Conservation (phyloP, 148 eudicot genomes). For the Chenopodium berlandieri region DNA sequence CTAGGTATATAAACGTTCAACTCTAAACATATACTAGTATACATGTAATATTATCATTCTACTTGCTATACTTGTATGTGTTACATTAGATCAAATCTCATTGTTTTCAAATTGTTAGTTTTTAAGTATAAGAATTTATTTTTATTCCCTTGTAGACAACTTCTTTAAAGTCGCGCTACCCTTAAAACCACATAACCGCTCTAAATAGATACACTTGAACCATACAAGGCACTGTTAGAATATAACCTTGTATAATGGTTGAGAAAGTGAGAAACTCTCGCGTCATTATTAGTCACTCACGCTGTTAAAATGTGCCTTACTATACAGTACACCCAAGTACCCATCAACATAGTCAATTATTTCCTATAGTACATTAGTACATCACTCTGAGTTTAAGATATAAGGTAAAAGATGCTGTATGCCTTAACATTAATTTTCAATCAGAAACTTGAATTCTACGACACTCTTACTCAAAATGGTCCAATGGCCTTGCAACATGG, state of each 20-base stretch:
- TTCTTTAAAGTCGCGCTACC: not conserved
- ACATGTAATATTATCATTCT: not conserved
- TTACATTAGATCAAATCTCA: not conserved
- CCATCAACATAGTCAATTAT: not conserved
- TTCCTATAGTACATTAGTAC: not conserved
- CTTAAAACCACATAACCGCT: too few species aligned
- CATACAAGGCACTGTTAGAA: not conserved
- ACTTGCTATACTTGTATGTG: not conserved
- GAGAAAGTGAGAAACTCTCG: not conserved
- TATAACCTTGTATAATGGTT: too few species aligned
- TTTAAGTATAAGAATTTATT: not conserved
- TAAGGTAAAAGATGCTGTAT: not conserved
- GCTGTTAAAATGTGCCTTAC: not conserved
- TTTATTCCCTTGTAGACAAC: not conserved
- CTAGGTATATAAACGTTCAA: slow-evolving; percentile 63
- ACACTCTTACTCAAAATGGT: not conserved
- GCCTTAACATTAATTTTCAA: not conserved
- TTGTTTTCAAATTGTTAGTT: not conserved
- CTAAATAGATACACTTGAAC: too few species aligned
- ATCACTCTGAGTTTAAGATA: not conserved
- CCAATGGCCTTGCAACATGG: too few species aligned
- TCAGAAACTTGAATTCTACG: not conserved
- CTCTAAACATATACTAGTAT: slow-evolving; percentile 22
- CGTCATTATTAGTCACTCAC: not conserved
- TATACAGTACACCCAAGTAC: not conserved